Evolutionary conservation across 1,139 yeast species (phyloP), one percentile per base, ranked within the genome.

Genomic region (Yamadazyma pseudoaaseri): DNA sequence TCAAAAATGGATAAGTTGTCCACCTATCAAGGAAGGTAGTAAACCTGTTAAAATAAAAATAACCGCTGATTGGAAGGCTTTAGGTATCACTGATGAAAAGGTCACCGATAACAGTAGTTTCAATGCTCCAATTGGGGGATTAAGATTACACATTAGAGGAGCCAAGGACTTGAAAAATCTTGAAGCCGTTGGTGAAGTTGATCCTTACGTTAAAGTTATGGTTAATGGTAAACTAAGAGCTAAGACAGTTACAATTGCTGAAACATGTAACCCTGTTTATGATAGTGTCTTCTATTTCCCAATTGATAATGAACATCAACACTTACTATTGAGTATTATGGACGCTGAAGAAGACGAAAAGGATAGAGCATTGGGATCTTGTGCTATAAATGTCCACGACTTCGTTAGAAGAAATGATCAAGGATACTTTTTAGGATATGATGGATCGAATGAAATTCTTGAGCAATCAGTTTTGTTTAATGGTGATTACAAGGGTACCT

Each of bases 41-140:
- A 51, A 77, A 13, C 56, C 64, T 25, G 80, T 86, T 44, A 62
- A 62, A 30, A 58, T 79, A 38, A 68, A 76, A 49, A 51, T 83
- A 28, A 58, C 73, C 31, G 78, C 85, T 31, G 55, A 59, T 23
- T 85, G 92, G 90, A 84, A 82, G 51, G 86, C 90, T n/a, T 62
- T 85, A 37, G 73, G 73, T 13, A 62, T 81, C 48, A 65, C 73
- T 31, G 81, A 79, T 30, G 65, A 58, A 22, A 58, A 65, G 17
- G 68, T 68, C 23, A 64, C 67, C 3, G 63, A 68, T 36, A 35
- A 33, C 26, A 62, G 67, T 16, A 61, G 64, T 36, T 64, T 66
- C 41, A 62, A 65, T 42, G 75, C 83, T 21, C 78, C 90, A 31
- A 65, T 84, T 44, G 94, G 90, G 49, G 79, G 79, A 32, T 53